Conservation (phyloP, 495 filamentous ascomycete species). For the Xylaria grammica region DNA sequence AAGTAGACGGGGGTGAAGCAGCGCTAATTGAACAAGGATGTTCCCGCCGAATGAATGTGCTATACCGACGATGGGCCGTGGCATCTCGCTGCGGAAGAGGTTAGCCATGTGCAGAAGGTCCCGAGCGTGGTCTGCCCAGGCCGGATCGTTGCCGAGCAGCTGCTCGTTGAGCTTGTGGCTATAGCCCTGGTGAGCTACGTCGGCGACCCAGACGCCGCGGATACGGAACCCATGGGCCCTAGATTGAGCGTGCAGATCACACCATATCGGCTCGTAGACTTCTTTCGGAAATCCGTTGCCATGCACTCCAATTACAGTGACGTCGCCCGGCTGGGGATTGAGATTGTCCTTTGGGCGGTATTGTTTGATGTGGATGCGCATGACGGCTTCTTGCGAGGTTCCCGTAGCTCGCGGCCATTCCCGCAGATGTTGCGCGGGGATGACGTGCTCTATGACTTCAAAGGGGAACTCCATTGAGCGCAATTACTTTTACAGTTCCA, state of each 20-base stretch:
- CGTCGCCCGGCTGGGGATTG: constrained; percentile 65
- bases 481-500: no score
- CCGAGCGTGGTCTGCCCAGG: constrained; percentile 83
- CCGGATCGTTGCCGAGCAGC: constrained; percentile 75
- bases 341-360: constrained; percentile 72
- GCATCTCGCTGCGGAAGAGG: constrained; percentile 76
- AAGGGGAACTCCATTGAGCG: constrained; percentile 22
- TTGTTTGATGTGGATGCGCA: constrained; percentile 76
- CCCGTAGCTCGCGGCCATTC: constrained; percentile 72
- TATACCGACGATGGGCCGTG: constrained; percentile 79
- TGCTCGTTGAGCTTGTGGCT: constrained; percentile 75
- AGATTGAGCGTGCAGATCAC: constrained; percentile 63
- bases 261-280: constrained; percentile 84
- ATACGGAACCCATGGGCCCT: constrained; percentile 61
- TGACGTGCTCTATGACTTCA: constrained; percentile 57
- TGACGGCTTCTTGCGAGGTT: constrained; percentile 61
- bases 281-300: constrained; percentile 87
- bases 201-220: constrained; percentile 80
- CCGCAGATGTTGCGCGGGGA: constrained; percentile 70
- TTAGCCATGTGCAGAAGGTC: constrained; percentile 85
- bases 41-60: constrained; percentile 85
- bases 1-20: constrained; percentile 80
- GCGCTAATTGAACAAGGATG: constrained; percentile 60
- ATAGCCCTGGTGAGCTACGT: constrained; percentile 74
- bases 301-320: constrained; percentile 84